Evolutionary conservation across 495 filamentous ascomycete species (phyloP).

Genomic region (Neohortaea acidophila): DNA sequence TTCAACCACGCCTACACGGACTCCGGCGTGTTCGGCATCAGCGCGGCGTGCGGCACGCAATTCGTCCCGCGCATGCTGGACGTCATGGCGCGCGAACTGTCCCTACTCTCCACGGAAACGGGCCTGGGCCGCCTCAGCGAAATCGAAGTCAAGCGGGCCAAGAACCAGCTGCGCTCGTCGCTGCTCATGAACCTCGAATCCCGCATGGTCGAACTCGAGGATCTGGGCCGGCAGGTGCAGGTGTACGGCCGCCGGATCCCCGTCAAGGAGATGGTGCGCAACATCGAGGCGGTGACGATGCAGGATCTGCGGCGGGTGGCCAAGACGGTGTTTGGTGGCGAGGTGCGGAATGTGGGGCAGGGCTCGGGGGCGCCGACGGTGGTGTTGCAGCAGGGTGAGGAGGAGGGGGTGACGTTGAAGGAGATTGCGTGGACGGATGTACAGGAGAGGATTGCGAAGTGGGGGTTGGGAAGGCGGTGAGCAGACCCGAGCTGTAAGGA

Average conservation of each 20-base stretch:
- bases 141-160: constrained; percentile 81
- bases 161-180: constrained; percentile 86
- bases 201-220: constrained; percentile 96
- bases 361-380: constrained; percentile 90
- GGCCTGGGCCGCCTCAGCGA: constrained; percentile 54
- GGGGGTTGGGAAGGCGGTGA: constrained; percentile 65
- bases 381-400: constrained; percentile 68
- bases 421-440: constrained; percentile 74
- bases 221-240: constrained; percentile 89
- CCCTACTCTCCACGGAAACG: constrained; percentile 55
- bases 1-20: constrained; percentile 98
- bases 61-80: constrained; percentile 70
- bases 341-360: constrained; percentile 55
- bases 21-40: constrained; percentile 86
- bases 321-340: constrained; percentile 56
- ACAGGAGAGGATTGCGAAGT: constrained; percentile 65
- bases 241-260: constrained; percentile 84
- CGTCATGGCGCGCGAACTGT: constrained; percentile 81
- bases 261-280: constrained; percentile 78
- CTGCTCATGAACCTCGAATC: constrained; percentile 96
- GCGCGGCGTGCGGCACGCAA: constrained; percentile 64
- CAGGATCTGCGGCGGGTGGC: constrained; percentile 79
- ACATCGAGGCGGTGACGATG: constrained; percentile 70
- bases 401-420: constrained; percentile 36
- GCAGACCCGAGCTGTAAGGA: too few relatives aligned